Evolutionary conservation across 2,329 filamentous ascomycete genomes (phyloP), one percentile per base, ranked within the genome.

Genomic region (Fusarium sp.): DNA sequence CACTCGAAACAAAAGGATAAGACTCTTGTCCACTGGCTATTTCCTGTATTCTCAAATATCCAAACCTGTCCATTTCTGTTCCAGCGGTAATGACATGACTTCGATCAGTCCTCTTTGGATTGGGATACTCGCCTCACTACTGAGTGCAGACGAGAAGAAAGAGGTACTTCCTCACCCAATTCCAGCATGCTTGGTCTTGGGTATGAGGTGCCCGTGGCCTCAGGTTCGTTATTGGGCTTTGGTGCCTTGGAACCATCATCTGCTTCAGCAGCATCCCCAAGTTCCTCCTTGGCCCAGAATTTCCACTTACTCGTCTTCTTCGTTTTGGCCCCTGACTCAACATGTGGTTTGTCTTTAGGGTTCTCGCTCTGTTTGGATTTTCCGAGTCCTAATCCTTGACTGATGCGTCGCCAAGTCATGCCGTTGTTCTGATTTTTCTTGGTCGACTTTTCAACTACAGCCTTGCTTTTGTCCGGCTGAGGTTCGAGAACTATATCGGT

Each of bases 261-360:
- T 7, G 27, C 14, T 17, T 50, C 59, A 18, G 12, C 40, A 33
- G 26, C 13, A 4, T 18, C 18, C 14, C 11, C 11, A 14, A 27
- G n/a, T 33, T 60, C 37, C 14, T 68, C 40, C 27, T 58, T 67
- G 9, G 54, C 35, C 69, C 67, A 65, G 30, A 67, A 71, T 35
- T 35, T 69, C 68, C 68, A 71, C 9, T 60, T 71, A 17, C 55
- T 57, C 44, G 44, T 71, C n/a, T 44, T 56, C 32, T 30, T 71
- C 15, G 18, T 23, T 11, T 54, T 56, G 13, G 27, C 13, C 6
- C 42, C 49, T 1, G 8, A n/a, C 11, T 14, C 13, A 30, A 17
- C 17, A 13, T n/a, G n/a, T 6, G 32, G 10, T 7, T 32, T 26
- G 23, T 49, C 11, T 13, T 40, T 20, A 9, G 11, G 10, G 10